Evolutionary conservation across 1,139 yeast species (phyloP), one percentile per base, ranked within the genome.

Genomic region (Protomyces inundatus): DNA sequence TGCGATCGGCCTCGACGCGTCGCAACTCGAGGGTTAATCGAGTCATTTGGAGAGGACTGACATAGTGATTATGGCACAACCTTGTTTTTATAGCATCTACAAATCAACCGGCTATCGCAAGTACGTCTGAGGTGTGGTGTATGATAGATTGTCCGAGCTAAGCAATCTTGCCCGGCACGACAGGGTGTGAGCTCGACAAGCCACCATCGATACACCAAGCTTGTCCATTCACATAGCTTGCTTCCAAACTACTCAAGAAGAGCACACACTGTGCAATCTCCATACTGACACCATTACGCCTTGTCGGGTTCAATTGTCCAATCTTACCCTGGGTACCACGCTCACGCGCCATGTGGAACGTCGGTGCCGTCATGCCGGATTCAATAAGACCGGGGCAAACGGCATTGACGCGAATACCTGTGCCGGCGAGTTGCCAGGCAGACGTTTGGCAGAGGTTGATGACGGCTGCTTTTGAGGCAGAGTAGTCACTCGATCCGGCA

Each of bases 1-100:
- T 70, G 98, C 93, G 61, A 90, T 93, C 95, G 98, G 98, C 3
- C 82, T 93, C 69, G 90, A 89, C 68, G 97, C 97, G 12, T 90
- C 90, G 7, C 67, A 66, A 48, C 60, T 66, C 14, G 60, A 61
- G 34, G 65, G 62, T 6, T 66, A 54, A 65, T 9, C 39, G 12
- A 3, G 3, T 3, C 39, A 36, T 36, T 36, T 1, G 2, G 23
- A 23, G 23, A 23, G 23, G 2, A 23, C 23, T 23, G 1, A 23
- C 23, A 23, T 23, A 23, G 23, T 23, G 23, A 23, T 23, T 23
- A 23, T 23, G 23, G 23, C 23, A 23, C 23, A 23, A 23, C 23
- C 23, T 23, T 23, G 23, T 23, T 23, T 23, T 23, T 23, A 23
- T 23, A 23, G 23, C 23, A 23, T 23, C 23, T 1, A 23, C 23